Percentiles rank a stretch among this genome's conserved stretches.
phyloP scores from a whole-genome alignment of 2,329 filamentous ascomycete species.

The Alternaria sp. region DNA sequence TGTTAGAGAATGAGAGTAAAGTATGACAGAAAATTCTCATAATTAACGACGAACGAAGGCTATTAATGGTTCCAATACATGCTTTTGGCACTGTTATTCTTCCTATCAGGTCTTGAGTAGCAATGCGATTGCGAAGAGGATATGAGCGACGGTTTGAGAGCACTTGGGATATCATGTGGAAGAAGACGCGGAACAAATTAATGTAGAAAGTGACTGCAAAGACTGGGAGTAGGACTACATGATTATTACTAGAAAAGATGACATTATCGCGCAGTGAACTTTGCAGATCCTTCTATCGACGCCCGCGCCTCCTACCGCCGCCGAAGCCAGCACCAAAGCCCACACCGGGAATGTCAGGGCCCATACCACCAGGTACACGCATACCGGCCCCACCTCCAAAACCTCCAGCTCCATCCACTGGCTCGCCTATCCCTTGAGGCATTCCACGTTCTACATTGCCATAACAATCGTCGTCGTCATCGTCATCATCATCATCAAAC shows the following conservation, averaged over 20 bases:
- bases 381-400: neutral
- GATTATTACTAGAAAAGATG: neutral
- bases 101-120: too few species aligned
- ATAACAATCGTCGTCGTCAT: neutral
- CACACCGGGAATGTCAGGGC: neutral
- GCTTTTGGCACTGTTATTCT: too few species aligned
- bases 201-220: too few species aligned
- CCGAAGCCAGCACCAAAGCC: neutral
- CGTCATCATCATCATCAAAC: neutral
- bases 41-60: too few species aligned
- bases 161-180: too few species aligned
- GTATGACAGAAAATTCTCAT: too few species aligned
- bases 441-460: neutral
- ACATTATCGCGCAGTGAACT: fast-evolving
- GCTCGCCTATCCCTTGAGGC: neutral
- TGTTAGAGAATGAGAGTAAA: too few species aligned
- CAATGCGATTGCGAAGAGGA: too few species aligned
- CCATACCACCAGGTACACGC: neutral
- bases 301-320: neutral
- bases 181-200: too few species aligned
- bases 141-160: too few species aligned
- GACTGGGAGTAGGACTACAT: too few species aligned
- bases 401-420: neutral
- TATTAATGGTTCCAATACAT: too few species aligned
- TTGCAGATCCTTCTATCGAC: neutral